These are phyloP conservation scores for Dissoconium aciculare DNA, from an alignment of 2,329 filamentous ascomycete genomes.

Conservation along the genomic window DNA sequence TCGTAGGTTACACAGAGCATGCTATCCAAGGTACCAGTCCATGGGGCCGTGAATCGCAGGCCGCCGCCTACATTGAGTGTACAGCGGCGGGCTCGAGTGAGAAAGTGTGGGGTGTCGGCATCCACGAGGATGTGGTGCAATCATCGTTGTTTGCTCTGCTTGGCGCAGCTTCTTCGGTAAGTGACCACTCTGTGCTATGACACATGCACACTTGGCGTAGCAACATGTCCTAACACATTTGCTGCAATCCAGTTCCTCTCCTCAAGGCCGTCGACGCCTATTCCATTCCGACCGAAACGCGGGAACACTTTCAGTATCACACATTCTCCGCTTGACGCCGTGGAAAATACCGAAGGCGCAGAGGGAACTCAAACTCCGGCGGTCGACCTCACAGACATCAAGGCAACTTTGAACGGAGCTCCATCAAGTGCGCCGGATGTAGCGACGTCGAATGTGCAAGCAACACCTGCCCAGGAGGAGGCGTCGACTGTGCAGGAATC, in stretches of 20 bases:
- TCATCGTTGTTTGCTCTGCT: slow-evolving; percentile 75
- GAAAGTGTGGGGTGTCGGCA: slow-evolving; percentile 78
- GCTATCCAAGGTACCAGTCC: slow-evolving; percentile 41
- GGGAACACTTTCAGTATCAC: slow-evolving; percentile 31
- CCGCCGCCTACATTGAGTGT: slow-evolving; percentile 91
- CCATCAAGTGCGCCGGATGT: slow-evolving; percentile 19
- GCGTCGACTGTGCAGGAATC: too few relatives aligned
- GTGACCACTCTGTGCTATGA: slow-evolving; percentile 24
- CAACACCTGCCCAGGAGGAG: too few relatives aligned
- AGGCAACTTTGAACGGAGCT: slow-evolving; percentile 18
- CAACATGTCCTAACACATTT: too few relatives aligned
- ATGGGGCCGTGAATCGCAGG: slow-evolving; percentile 60
- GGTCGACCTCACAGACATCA: slow-evolving; percentile 15
- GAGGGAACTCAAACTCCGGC: slow-evolving; percentile 11
- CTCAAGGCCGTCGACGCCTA: slow-evolving; percentile 53
- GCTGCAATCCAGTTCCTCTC: slow-evolving; percentile 57
- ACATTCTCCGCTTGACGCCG: slow-evolving; percentile 17
- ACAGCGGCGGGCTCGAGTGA: slow-evolving; percentile 50
- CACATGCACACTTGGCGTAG: neutral
- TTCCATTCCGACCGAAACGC: slow-evolving; percentile 44
- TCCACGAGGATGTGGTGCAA: slow-evolving; percentile 85
- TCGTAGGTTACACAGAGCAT: slow-evolving; percentile 92
- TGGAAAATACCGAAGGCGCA: too few relatives aligned
- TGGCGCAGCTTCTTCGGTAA: slow-evolving; percentile 72
- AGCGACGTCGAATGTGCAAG: too few relatives aligned